A percentile compares a stretch with the other conserved stretches of the same genome.
These are phyloP conservation scores for Penicillium paradoxum DNA, from an alignment of 495 filamentous ascomycete species.

Conservation along the genomic window DNA sequence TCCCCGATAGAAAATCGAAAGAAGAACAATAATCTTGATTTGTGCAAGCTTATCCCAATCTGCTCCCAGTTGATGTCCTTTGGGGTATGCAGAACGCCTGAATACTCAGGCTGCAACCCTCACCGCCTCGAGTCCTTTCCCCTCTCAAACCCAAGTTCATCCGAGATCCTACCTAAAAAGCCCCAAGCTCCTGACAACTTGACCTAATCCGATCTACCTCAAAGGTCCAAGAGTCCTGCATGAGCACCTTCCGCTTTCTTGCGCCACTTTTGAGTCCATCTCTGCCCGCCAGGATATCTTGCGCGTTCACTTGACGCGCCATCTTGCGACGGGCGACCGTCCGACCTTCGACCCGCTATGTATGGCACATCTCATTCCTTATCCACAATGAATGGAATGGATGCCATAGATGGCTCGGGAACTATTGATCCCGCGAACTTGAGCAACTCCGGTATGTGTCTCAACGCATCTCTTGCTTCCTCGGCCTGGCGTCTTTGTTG, in stretches of 20 bases:
- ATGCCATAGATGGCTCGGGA: conserved; percentile 65
- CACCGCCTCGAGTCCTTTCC: conserved; percentile 25
- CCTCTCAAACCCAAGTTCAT: conserved; percentile 23
- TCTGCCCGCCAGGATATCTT: conserved; percentile 8
- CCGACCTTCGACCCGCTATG: conserved; percentile 37
- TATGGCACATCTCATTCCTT: conserved; percentile 52
- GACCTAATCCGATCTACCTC: conserved; percentile 19
- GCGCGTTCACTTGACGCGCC: conserved; percentile 37
- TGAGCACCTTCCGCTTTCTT: conserved; percentile 25
- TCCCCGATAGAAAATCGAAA: neutral
- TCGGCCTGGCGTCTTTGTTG: conserved; percentile 16
- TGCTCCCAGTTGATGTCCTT: neutral
- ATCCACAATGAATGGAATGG: conserved; percentile 56
- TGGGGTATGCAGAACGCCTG: conserved; percentile 1
- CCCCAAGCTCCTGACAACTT: conserved; percentile 14
- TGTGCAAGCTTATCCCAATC: neutral
- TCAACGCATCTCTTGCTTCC: conserved; percentile 6
- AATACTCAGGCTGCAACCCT: conserved; percentile 10
- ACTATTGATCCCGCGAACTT: conserved; percentile 78
- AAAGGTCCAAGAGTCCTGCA: conserved; percentile 16
- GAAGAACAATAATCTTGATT: neutral
- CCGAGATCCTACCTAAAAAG: conserved; percentile 11
- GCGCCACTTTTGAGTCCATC: conserved; percentile 20
- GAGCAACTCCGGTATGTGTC: conserved; percentile 56
- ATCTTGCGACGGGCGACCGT: conserved; percentile 34